Percentiles rank a stretch among this genome's conserved stretches.
Evolutionary conservation across 176 grass and related monocot genomes (phyloP).

Genomic region (Triticum timopheevii): DNA sequence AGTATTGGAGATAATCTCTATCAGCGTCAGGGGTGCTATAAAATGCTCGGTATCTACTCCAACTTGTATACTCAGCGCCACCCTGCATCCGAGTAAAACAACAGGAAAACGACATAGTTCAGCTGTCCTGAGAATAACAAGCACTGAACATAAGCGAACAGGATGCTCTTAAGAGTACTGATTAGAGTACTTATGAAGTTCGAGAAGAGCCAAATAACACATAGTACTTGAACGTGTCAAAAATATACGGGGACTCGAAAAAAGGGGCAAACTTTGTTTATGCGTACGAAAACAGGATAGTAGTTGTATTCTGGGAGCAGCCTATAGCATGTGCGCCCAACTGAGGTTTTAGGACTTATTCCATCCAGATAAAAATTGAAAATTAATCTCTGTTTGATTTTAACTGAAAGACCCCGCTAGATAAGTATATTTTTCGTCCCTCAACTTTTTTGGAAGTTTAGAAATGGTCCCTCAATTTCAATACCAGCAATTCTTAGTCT

Average conservation of each 20-base stretch:
- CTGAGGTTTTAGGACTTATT: too few relatives aligned
- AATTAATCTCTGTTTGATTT: not conserved
- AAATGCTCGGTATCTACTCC: not conserved
- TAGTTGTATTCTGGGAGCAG: too few relatives aligned
- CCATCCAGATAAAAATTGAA: not conserved
- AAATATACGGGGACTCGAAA: too few relatives aligned
- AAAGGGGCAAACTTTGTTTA: too few relatives aligned
- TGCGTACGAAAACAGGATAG: too few relatives aligned
- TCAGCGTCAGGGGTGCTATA: not conserved
- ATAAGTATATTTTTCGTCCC: too few relatives aligned
- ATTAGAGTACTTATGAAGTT: not conserved
- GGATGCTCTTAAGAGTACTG: not conserved
- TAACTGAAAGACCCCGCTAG: not conserved
- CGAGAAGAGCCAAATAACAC: too few relatives aligned
- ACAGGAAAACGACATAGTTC: not conserved
- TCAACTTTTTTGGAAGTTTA: too few relatives aligned
- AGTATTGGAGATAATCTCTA: conserved; percentile 13
- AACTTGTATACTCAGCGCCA: not conserved
- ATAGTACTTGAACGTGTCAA: too few relatives aligned
- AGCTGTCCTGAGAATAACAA: not conserved
- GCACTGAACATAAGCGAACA: not conserved
- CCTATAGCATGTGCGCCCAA: too few relatives aligned
- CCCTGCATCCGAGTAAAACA: not conserved
- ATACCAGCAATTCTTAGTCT: too few relatives aligned
- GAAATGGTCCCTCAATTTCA: too few relatives aligned